Base-by-base conservation (phyloP, 495 filamentous ascomycete species). In the Elasticomyces elasticus region DNA sequence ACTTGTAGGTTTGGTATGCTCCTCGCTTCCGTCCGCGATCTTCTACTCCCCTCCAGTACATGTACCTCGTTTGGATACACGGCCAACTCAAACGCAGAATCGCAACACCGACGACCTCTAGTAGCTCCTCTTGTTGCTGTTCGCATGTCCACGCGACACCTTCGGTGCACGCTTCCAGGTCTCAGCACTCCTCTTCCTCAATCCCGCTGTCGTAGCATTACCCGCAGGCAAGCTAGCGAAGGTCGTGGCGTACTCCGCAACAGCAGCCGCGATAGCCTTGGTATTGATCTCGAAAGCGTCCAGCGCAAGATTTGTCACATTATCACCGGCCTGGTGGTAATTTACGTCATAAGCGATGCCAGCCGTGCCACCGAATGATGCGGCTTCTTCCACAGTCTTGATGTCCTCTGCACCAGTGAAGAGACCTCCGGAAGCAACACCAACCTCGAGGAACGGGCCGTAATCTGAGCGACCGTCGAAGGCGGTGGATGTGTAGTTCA, bases 401-500 rank as follows among this genome's bases (percentile, higher is more conserved):
- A 77, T 42, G 6, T 66, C 75, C 62, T 87, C 84, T 10, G 85
- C 83, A 23, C 83, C 84, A 19, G 83, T 84, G 66, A 83, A 83
- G 22, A 85, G 63, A 5, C 84, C 85, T 38, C 83, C 83, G 10
- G 71, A 70, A 0, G 84, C 77, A 41, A 87, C 78, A 35, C 80
- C 79, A 15, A 67, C 72, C 25, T 79, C 75, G 30, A 83, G 74
- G 66, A 88, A 87, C 0, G 83, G 76, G 15, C 72, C 76, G 63
- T 88, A 86, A 67, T 88, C 84, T 46, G 76, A 81, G 30, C 83
- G 79, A 20, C 80, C 83, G 62, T 73, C 67, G 56, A 87, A 86
- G 1, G 62, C 74, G 20, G 79, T 77, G 0, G 78, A 68, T 3
- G 74, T 71, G 35, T 64, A 72, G 2, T 69, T 66, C 5, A 75